A percentile compares a stretch with the other conserved stretches of the same genome.
phyloP scores from a whole-genome alignment of 2,329 filamentous ascomycete species.

The Immersiporthe knoxdaviesiana region DNA sequence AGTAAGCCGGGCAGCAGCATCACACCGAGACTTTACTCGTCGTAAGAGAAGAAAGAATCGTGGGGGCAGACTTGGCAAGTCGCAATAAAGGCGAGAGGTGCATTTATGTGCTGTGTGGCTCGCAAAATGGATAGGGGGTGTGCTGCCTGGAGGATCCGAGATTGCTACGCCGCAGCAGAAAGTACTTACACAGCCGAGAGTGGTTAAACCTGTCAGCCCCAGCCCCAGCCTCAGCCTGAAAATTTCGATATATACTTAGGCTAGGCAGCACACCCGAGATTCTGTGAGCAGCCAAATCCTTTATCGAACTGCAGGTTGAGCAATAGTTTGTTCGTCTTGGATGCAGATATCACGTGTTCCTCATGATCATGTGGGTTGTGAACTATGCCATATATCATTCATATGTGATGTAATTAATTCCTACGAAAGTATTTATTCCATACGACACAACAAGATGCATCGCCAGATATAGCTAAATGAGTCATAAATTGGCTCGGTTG shows the following conservation, averaged over 20 bases:
- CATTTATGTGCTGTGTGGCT: not conserved
- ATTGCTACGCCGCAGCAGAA: not conserved
- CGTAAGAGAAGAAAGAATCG: no score
- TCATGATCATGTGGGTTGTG: not conserved
- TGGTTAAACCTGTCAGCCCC: not conserved
- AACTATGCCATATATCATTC: not conserved
- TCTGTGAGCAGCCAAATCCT: not conserved
- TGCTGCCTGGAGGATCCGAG: slow-evolving; percentile 6
- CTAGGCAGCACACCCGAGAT: not conserved
- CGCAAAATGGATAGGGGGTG: not conserved
- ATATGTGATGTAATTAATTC: no score
- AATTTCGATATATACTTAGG: not conserved
- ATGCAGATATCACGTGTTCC: not conserved
- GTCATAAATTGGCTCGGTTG: no score
- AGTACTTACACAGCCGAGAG: not conserved
- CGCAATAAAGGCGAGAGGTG: no score
- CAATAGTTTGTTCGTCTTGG: not conserved
- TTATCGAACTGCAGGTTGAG: not conserved
- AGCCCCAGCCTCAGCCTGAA: not conserved
- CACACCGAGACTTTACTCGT: no score
- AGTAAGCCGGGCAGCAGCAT: not conserved
- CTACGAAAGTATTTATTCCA: no score
- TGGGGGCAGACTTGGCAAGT: no score
- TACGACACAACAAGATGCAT: no score
- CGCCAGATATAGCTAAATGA: no score